Evolutionary conservation across 176 grass and related monocot species (phyloP), one percentile per base, ranked within the genome.

Genomic region (Musa beccarii): DNA sequence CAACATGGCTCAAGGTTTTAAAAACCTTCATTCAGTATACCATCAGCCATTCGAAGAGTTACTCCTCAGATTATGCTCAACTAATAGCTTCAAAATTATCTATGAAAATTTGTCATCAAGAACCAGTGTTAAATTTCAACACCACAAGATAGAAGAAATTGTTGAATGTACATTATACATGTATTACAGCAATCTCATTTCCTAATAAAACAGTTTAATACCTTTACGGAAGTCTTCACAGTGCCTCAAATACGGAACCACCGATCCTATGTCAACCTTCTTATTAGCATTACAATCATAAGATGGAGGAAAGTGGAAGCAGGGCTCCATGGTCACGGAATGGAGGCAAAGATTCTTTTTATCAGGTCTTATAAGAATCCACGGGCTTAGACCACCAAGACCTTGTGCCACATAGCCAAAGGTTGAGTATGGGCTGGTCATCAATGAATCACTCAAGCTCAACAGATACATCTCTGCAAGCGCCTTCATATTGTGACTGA

Each of bases 261-360:
- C 51, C 11, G 56, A 17, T 55, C 87, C 86, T 54, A 16, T 80
- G 29, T 99, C 84, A 26, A 90, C 87, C 3, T 84, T 74, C 81
- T 54, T 89, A 77, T 79, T 83, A 3, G 81, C 88, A 77, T 77
- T 82, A 79, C 95, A 99, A 4, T 81, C 73, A 16, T 89, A 86
- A 0, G 79, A 78, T 10, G 90, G 90, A 65, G 95, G 90, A 54
- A 88, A 99, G 63, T 99, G 95, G 76, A 99, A 84, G 85, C 95
- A 99, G 12, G 95, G 95, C 69, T 99, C 95, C 21, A 86, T 86
- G 49, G 90, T 89, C 57, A 76, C 53, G 56, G 90, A 85, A 43
- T 82, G 71, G 55, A 89, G 79, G 67, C 95, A 99, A 1, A 88
- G 84, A 1, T 11, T 52, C 9, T 29, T 74, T 2, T 14, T 26